A percentile compares a stretch with the other conserved stretches of the same genome.
These are phyloP conservation scores for Aquilaria yunnanensis DNA, from an alignment of 345 rosid species.

Conservation along the genomic window DNA sequence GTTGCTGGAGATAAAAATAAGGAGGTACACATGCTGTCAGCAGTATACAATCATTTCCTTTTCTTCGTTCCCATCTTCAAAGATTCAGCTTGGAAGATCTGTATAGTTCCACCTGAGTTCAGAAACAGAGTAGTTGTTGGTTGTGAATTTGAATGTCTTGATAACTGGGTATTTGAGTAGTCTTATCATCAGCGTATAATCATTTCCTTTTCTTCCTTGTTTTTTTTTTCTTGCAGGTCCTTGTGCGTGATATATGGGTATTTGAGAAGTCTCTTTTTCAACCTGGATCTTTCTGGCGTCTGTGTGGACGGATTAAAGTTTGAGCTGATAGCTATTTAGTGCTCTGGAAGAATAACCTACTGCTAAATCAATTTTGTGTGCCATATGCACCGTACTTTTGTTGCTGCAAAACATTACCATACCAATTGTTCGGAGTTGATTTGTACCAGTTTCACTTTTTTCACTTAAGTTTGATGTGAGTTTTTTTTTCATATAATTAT, in stretches of 20 bases:
- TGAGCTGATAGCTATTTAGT: neutral
- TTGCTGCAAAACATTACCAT: too few relatives aligned
- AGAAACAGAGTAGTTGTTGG: too few relatives aligned
- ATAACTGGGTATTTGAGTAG: too few relatives aligned
- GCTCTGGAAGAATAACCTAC: neutral
- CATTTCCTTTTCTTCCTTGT: too few relatives aligned
- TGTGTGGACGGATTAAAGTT: conserved; percentile 60
- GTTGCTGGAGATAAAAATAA: conserved; percentile 79
- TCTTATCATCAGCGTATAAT: too few relatives aligned
- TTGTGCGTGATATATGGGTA: conserved; percentile 91
- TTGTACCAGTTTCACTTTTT: too few relatives aligned
- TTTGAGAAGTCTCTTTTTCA: conserved; percentile 96
- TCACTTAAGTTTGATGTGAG: neutral
- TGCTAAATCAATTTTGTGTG: neutral
- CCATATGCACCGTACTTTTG: neutral
- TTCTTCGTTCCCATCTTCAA: too few relatives aligned
- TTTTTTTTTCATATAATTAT: neutral
- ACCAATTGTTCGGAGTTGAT: too few relatives aligned
- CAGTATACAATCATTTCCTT: neutral
- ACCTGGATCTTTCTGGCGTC: conserved; percentile 79
- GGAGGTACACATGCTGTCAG: conserved; percentile 48
- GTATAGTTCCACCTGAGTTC: too few relatives aligned
- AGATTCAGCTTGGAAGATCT: too few relatives aligned
- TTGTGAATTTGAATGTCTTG: too few relatives aligned
- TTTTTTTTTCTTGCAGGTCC: conserved; percentile 36